phyloP scores from a whole-genome alignment of 495 filamentous ascomycete genomes.

The Penicillium argentinense region DNA sequence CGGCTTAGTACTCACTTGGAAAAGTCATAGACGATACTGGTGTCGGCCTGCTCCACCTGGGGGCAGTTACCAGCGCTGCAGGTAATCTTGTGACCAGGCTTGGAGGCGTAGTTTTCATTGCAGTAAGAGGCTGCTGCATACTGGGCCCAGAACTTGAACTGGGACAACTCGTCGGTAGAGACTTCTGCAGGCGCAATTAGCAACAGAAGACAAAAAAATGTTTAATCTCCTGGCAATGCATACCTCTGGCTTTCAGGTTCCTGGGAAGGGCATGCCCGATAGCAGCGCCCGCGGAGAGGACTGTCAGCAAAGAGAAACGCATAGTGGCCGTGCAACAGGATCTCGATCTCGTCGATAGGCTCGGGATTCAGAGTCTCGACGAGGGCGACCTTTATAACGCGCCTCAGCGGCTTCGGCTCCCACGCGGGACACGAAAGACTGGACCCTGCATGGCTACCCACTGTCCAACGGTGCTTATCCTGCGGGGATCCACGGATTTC shows the following conservation, averaged over 20 bases:
- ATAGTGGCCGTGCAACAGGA: background rate
- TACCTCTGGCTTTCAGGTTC: conserved; percentile 20
- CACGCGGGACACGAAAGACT: background rate
- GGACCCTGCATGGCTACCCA: background rate
- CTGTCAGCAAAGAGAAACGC: conserved; percentile 6
- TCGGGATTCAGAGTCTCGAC: too few species aligned
- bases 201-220: background rate
- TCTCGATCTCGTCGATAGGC: background rate
- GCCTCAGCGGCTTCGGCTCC: background rate
- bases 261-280: conserved; percentile 16
- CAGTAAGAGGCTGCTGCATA: conserved; percentile 69
- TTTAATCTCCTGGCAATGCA: background rate
- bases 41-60: conserved; percentile 49
- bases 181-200: conserved; percentile 20
- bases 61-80: conserved; percentile 59
- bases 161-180: conserved; percentile 36
- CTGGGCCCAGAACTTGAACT: conserved; percentile 64
- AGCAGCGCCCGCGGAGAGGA: conserved; percentile 12
- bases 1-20: conserved; percentile 53
- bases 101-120: conserved; percentile 43
- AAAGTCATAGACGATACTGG: conserved; percentile 55
- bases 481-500: background rate
- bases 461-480: background rate
- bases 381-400: conserved; percentile 6
- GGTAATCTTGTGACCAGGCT: conserved; percentile 46